Base-by-base conservation (phyloP, 495 filamentous ascomycete genomes). In the Annulohypoxylon maeteangense region DNA sequence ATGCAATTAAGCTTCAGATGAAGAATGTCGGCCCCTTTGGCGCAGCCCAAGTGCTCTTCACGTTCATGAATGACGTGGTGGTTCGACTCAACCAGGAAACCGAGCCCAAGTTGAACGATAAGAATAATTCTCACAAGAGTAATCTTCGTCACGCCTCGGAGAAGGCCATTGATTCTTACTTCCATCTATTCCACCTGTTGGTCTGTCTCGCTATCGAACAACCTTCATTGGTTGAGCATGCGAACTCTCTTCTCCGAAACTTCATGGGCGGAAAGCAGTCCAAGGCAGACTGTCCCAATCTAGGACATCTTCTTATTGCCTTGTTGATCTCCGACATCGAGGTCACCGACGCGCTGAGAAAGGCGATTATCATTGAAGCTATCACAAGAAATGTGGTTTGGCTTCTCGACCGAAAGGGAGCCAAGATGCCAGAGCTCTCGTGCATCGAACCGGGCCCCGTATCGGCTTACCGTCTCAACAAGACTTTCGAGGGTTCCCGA, bases 91-190 rank as follows among this genome's bases (percentile, higher is more conserved):
- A 80, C 71, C 40, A 78, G 11, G 76, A 77, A 57, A 20, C 55
- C 23, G 68, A 23, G 8, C 36, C 8, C 34, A 8, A 29, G 1
- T n/a, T n/a, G n/a, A n/a, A n/a, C n/a, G n/a, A n/a, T n/a, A n/a
- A 12, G 32, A 4, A 27, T 6, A 11, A 69, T 48, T 23, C 32
- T 12, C 11, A 34, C 1, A 80, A 78, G 45, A 82, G 81, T 53
- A 82, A 80, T 3, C 78, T 86, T 25, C 80, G 72, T 0, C 82
- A 84, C 34, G 83, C 83, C 0, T 84, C 81, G 0, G 85, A 86
- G 62, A 86, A 85, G 71, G 85, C 84, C 2, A 83, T 87, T 7
- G 82, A 86, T 60, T 81, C 81, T 0, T 86, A 87, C 75, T 86
- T 87, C 67, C 82, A 84, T 47, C 81, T 86, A 27, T 86, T 84